Evolutionary conservation across 768 basidiomycete genomes (phyloP), one percentile per base, ranked within the genome.

Genomic region (Clitopilus hobsonii): DNA sequence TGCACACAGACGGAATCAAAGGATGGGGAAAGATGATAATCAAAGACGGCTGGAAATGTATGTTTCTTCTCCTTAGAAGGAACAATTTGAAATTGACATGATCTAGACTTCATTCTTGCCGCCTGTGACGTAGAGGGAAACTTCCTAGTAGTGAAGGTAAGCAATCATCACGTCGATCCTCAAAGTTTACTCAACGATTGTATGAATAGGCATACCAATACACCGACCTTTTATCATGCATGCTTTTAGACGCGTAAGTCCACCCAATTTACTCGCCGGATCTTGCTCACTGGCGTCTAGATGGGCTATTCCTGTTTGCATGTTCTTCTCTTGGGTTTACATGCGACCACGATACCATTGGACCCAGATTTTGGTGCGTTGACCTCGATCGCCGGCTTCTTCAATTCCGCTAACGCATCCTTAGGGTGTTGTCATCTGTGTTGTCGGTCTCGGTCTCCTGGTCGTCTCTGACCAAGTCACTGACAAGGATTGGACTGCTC

Each of bases 41-140:
- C 36, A 78, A 74, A 18, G 91, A 93, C 60, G 92, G 91, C 28
- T 94, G 91, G 92, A 92, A 88, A 80, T 94, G 90, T 90, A 61
- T 48, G 83, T 67, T 28, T 45, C 30, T 3, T 45, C 24, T 36
- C 13, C 6, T 29, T 22, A 27, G 36, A 23, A 45, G 11, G 28
- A 38, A 20, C 52, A 52, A 52, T 56, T 18, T 49, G 23, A 45
- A 45, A 45, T 45, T 45, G 5, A 45, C 41, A 8, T 10, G 18
- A 20, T 22, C 41, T 52, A 93, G 91, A 94, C 67, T 68, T 91
- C 57, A 76, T 93, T 55, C 74, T 94, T 27, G 91, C 88, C 22
- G 80, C 77, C 25, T 89, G 83, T 67, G 91, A 94, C 64, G 91
- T 94, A 30, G 92, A 94, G 66, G 91, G 86, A 28, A 94, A 94